Evolutionary conservation across 1,284 basidiomycete species (phyloP), one percentile per base, ranked within the genome.

Genomic region (Fomitiporia mediterranea): DNA sequence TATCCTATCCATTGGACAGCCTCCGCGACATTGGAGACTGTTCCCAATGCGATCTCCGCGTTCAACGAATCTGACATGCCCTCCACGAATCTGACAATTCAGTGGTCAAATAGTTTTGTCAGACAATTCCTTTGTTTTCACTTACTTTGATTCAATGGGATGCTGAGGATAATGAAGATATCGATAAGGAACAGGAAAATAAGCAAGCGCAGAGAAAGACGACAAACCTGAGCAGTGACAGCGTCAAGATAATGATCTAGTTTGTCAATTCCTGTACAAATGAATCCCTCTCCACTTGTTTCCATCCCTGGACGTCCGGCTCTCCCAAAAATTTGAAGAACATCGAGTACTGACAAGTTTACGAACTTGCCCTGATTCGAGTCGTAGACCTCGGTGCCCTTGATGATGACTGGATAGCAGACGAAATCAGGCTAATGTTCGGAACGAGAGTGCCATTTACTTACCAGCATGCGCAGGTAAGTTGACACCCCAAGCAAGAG

Each of bases 401-500:
- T 99, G 76, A 99, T 99, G 62, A 99, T 77, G 56, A 95, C 93
- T 91, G 55, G n/a, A 19, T 7, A 54, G 46, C n/a, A n/a, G n/a
- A n/a, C n/a, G n/a, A 28, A 11, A 11, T 27, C 27, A 25, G 17
- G 13, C 27, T 21, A 42, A 19, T 23, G 7, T 4, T 13, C 27
- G 8, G 27, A 8, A 11, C 19, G 37, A 46, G 38, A 15, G 15
- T 21, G 28, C 25, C 6, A 49, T 39, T 50, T 5, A 55, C 74
- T 60, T 61, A 89, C 89, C 93, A 56, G 97, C 97, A 72, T 99
- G 98, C 3, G 97, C 97, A 38, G 97, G 97, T 65, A 99, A 75
- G 70, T 99, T 99, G 65, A 99, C 97, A 76, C 97, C 97, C 97
- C 97, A 99, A 0, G 97, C 97, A 32, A 99, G 78, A 0, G 97